Evolutionary conservation across 192 early-diverging fungal species (phyloP).

Genomic region (Chytriomyces sp.): DNA sequence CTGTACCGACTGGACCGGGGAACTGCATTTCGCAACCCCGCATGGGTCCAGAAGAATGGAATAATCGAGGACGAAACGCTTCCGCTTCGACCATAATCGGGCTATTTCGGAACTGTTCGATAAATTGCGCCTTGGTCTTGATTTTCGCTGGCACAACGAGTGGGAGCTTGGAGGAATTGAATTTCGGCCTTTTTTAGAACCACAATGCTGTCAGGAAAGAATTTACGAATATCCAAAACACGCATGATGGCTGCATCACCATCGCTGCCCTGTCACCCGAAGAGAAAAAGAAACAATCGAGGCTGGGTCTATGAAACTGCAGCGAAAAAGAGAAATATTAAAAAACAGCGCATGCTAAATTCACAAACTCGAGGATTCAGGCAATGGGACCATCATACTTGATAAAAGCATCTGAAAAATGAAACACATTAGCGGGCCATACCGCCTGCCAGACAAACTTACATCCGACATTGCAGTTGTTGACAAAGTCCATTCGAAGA

Average conservation of each 20-base stretch:
- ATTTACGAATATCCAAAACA: no score
- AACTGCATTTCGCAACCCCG: slow-evolving; percentile 69
- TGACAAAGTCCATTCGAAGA: slow-evolving; percentile 86
- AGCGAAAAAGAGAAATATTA: no score
- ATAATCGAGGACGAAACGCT: slow-evolving; percentile 77
- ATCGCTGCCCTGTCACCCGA: slow-evolving; percentile 73
- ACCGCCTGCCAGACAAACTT: not conserved
- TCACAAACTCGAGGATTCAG: no score
- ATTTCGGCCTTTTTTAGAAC: slow-evolving; percentile 51
- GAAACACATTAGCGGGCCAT: not conserved
- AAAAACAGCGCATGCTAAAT: no score
- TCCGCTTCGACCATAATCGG: slow-evolving; percentile 81
- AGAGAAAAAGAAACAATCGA: slow-evolving; percentile 71
- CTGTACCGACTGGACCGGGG: slow-evolving; percentile 47
- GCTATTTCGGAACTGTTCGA: slow-evolving; percentile 83
- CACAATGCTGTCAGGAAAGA: not conserved
- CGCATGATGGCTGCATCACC: slow-evolving; percentile 42
- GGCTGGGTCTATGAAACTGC: slow-evolving; percentile 69
- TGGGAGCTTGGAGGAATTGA: slow-evolving; percentile 82
- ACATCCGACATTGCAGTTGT: slow-evolving; percentile 83
- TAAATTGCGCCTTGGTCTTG: slow-evolving; percentile 71
- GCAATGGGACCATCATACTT: slow-evolving; percentile 27
- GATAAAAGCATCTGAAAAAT: slow-evolving; percentile 62
- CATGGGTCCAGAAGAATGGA: slow-evolving; percentile 63
- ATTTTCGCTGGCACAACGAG: slow-evolving; percentile 79